A percentile compares a stretch with the other conserved stretches of the same genome.
These are phyloP conservation scores for Gastrodia elata DNA, from an alignment of 106 monocot species.

Conservation along the genomic window DNA sequence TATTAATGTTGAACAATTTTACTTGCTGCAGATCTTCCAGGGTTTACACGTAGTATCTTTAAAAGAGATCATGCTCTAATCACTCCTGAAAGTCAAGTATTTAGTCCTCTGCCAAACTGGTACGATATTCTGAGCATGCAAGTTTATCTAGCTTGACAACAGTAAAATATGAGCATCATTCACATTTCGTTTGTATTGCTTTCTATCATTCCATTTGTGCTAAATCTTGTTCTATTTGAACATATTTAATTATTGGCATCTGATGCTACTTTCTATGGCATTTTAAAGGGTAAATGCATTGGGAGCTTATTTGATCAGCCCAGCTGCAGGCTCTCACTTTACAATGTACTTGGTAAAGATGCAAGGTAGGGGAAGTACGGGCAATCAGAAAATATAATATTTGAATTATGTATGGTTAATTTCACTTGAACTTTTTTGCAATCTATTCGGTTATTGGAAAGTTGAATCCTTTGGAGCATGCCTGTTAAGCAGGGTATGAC, in stretches of 20 bases:
- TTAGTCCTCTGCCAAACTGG: conserved; percentile 84
- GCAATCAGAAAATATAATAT: background rate
- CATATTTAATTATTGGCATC: background rate
- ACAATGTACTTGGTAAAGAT: conserved; percentile 90
- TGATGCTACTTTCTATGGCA: background rate
- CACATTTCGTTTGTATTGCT: background rate
- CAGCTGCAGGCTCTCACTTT: conserved; percentile 86
- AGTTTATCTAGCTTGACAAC: background rate
- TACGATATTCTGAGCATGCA: conserved; percentile 6
- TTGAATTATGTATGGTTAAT: background rate
- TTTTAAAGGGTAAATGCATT: conserved; percentile 60
- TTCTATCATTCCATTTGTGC: background rate
- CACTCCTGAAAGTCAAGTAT: conserved; percentile 91
- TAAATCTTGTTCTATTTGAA: background rate
- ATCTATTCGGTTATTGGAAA: background rate
- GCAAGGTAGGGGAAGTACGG: conserved; percentile 38
- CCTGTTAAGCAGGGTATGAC: background rate
- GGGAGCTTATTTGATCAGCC: conserved; percentile 85
- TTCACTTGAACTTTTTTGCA: background rate
- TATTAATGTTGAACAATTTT: conserved; percentile 1
- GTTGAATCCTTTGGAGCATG: background rate
- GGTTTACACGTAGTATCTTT: conserved; percentile 82
- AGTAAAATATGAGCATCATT: background rate
- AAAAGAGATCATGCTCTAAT: conserved; percentile 80
- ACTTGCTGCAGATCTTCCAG: conserved; percentile 69